These are phyloP conservation scores for Penicillium polonicum DNA, from an alignment of 2,329 filamentous ascomycete species.

Conservation along the genomic window DNA sequence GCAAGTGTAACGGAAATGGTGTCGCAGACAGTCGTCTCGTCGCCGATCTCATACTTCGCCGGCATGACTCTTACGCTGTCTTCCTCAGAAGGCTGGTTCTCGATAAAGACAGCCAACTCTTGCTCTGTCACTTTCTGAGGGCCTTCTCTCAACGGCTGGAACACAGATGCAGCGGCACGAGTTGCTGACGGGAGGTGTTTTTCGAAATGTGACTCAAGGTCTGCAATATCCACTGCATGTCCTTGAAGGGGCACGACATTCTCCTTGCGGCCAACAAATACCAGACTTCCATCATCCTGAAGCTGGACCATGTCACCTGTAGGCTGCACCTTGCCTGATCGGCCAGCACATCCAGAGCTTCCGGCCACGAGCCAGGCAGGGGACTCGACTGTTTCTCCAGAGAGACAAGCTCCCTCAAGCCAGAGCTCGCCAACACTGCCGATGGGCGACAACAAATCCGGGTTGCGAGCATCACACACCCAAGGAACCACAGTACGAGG, in stretches of 20 bases:
- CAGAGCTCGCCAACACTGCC: conserved; percentile 41
- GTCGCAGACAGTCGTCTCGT: conserved; percentile 15
- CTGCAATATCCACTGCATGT: conserved; percentile 41
- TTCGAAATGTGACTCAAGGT: conserved; percentile 42
- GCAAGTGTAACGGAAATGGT: conserved; percentile 34
- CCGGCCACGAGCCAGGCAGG: conserved; percentile 36
- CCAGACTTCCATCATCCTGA: conserved; percentile 29
- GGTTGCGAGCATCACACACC: conserved; percentile 34
- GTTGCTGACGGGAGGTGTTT: conserved; percentile 34
- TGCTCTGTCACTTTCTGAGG: conserved; percentile 16
- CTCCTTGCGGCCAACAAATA: conserved; percentile 37
- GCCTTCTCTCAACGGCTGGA: conserved; percentile 20
- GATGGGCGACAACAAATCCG: conserved; percentile 41
- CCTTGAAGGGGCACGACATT: conserved; percentile 36
- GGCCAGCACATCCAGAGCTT: conserved; percentile 30
- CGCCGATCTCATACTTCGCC: conserved; percentile 19
- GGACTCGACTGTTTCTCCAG: conserved; percentile 23
- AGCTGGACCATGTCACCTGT: conserved; percentile 37
- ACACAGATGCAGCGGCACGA: conserved; percentile 31
- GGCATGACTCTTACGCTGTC: conserved; percentile 30
- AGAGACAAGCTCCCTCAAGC: conserved; percentile 42
- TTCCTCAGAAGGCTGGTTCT: conserved; percentile 28
- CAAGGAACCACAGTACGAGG: conserved; percentile 33
- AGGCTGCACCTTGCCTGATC: conserved; percentile 29
- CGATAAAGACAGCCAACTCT: conserved; percentile 35